Percentiles rank a stretch among this genome's conserved stretches.
Evolutionary conservation across 1,284 basidiomycete species (phyloP).

Genomic region (Tylopilus sp.): DNA sequence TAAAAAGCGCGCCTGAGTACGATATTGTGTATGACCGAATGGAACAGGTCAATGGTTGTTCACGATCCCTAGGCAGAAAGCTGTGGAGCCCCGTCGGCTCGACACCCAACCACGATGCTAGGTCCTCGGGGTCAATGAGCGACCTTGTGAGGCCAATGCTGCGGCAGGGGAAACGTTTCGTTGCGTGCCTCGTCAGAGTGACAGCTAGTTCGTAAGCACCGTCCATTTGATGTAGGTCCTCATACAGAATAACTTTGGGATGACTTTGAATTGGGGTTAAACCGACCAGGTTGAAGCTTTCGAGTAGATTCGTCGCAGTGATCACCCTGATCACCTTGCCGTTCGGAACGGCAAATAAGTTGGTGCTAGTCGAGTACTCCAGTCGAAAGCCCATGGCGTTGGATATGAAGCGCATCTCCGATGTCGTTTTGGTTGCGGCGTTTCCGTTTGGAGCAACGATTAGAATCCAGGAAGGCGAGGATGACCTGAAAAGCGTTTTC

Average conservation of each 20-base stretch:
- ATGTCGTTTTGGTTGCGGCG: conserved; percentile 45
- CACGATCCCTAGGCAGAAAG: conserved; percentile 82
- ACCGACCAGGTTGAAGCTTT: conserved; percentile 26
- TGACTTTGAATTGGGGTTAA: conserved; percentile 36
- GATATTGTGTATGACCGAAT: conserved; percentile 84
- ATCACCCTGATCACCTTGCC: conserved; percentile 52
- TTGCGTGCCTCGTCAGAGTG: conserved; percentile 62
- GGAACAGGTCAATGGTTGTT: conserved; percentile 70
- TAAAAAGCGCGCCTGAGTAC: conserved; percentile 84
- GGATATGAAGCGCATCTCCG: conserved; percentile 46
- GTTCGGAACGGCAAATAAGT: conserved; percentile 34
- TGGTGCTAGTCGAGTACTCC: conserved; percentile 37
- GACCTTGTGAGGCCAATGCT: conserved; percentile 79
- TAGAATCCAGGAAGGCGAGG: conserved; percentile 48
- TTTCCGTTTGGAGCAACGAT: conserved; percentile 53
- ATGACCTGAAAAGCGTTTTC: conserved; percentile 42
- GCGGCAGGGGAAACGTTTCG: conserved; percentile 60
- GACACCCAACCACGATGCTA: conserved; percentile 84
- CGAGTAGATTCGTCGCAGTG: conserved; percentile 49
- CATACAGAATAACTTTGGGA: conserved; percentile 72
- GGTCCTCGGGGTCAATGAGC: conserved; percentile 74
- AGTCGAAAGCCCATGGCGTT: conserved; percentile 42
- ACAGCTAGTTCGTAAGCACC: conserved; percentile 81
- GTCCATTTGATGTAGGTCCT: conserved; percentile 85
- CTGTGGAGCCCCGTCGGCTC: conserved; percentile 63